A percentile compares a stretch with the other conserved stretches of the same genome.
These are phyloP conservation scores for Clarkia xantiana DNA, from an alignment of 345 rosid species.

Conservation along the genomic window DNA sequence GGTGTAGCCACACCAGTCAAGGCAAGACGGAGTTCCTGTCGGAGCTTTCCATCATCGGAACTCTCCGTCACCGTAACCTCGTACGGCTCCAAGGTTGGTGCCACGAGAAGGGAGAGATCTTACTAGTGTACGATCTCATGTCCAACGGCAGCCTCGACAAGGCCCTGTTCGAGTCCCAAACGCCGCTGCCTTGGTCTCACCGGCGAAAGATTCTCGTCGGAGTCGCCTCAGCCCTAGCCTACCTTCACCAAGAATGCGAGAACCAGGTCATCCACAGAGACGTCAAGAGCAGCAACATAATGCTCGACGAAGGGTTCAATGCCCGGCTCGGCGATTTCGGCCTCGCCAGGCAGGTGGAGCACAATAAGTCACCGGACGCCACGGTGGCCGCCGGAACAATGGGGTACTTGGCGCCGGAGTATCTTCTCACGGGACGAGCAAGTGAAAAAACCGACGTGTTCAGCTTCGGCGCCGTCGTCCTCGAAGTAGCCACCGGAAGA, in stretches of 20 bases:
- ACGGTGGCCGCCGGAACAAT: slow-evolving; percentile 95
- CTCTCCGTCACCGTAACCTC: slow-evolving; percentile 81
- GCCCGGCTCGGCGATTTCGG: slow-evolving; percentile 92
- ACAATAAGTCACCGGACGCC: slow-evolving; percentile 85
- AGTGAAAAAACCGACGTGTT: slow-evolving; percentile 82
- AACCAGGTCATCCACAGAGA: slow-evolving; percentile 93
- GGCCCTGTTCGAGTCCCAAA: slow-evolving; percentile 71
- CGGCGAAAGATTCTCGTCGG: slow-evolving; percentile 64
- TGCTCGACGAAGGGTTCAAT: slow-evolving; percentile 79
- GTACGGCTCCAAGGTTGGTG: slow-evolving; percentile 93
- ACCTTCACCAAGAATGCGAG: slow-evolving; percentile 95
- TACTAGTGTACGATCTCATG: slow-evolving; percentile 81
- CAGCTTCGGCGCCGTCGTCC: slow-evolving; percentile 83
- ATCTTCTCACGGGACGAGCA: slow-evolving; percentile 77
- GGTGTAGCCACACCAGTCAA: slow-evolving; percentile 79
- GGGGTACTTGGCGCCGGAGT: slow-evolving; percentile 98
- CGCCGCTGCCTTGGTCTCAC: slow-evolving; percentile 56
- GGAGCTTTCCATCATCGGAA: slow-evolving; percentile 72
- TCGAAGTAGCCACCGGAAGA: slow-evolving; percentile 76
- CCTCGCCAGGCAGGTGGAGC: slow-evolving; percentile 72
- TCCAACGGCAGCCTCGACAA: slow-evolving; percentile 92
- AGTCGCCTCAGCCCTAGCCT: slow-evolving; percentile 86
- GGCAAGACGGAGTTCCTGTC: slow-evolving; percentile 83
- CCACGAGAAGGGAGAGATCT: slow-evolving; percentile 80
- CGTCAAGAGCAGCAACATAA: slow-evolving; percentile 78